Base-by-base conservation (phyloP, 2,329 filamentous ascomycete species). In the Hymenotorrendiella dingleyae region DNA sequence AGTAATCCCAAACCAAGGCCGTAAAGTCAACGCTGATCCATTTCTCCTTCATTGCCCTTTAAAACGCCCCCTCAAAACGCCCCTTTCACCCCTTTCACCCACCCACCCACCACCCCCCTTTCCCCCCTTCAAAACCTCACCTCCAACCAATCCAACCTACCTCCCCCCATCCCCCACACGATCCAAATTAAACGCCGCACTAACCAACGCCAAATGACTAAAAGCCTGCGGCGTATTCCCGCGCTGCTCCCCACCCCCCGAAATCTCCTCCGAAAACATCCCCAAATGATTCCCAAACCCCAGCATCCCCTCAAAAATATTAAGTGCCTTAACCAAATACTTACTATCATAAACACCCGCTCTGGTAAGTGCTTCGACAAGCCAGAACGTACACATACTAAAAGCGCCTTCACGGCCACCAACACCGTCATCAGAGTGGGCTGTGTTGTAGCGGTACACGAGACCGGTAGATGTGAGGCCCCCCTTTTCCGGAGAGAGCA, bases 381-480 rank as follows among this genome's bases (percentile, higher is more conserved):
- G 75, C 85, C 85, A 89, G 61, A 89, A 89, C 0, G 84, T 89
- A 58, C 84, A 87, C 83, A 89, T 88, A 56, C 75, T 80, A 59
- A 89, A 89, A 16, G 84, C 83, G 17, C 85, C 85, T 63, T 89
- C 84, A 39, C 74, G 71, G 14, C 84, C 84, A 27, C 83, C 82
- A 7, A 89, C 82, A 22, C 83, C 84, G 55, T 89, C 84, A 42
- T 86, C 76, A 3, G 81, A 77, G 20, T 78, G 65, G 5, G 79
- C 68, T 0, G 80, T 83, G 53, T 89, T 77, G 60, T 89, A 89
- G 33, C 85, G 75, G 58, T 84, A 87, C 3, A 89, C 84, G 20
- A 89, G 70, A 0, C 84, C 84, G 0, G 84, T 84, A 55, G 78
- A 84, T 2, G 83, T 88, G 37, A 90, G 64, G 0, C 85, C 85